Conservation (phyloP, 441 rosid genomes). For the Raphanus hybrid region DNA sequence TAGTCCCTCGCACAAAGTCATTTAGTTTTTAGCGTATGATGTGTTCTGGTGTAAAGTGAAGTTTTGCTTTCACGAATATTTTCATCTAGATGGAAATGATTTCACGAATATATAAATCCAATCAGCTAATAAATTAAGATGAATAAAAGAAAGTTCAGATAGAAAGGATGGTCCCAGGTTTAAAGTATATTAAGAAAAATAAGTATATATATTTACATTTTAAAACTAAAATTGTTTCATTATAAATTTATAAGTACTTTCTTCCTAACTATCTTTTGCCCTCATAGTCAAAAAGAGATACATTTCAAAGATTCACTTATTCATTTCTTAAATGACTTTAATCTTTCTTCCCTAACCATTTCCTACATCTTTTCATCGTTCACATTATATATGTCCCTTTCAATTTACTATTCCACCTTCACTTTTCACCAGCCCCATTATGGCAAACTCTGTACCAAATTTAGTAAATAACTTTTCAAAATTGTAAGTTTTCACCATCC, state of each 20-base stretch:
- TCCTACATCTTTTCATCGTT: slow-evolving; percentile 22
- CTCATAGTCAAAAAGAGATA: slow-evolving; percentile 34
- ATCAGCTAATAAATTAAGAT: slow-evolving; percentile 18
- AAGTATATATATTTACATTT: not conserved
- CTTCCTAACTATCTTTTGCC: slow-evolving; percentile 33
- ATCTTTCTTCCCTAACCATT: slow-evolving; percentile 30
- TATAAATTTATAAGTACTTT: slow-evolving; percentile 21
- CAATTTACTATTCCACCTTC: not conserved
- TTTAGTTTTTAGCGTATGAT: slow-evolving; percentile 7
- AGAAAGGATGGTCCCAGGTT: slow-evolving; percentile 38
- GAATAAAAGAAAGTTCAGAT: slow-evolving; percentile 33
- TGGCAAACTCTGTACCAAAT: not conserved
- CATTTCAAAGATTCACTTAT: slow-evolving; percentile 31
- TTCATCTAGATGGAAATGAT: slow-evolving; percentile 15
- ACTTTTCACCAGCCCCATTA: slow-evolving; percentile 5
- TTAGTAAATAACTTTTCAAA: not conserved
- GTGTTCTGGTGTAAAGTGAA: slow-evolving; percentile 10
- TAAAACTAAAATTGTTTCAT: not conserved
- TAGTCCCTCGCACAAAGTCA: not conserved
- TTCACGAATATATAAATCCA: slow-evolving; percentile 28
- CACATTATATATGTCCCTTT: slow-evolving; percentile 18
- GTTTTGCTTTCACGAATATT: slow-evolving; percentile 29
- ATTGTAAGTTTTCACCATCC: not conserved
- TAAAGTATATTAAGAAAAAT: not conserved
- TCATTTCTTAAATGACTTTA: slow-evolving; percentile 22